Evolutionary conservation across 345 rosid species (phyloP), one percentile per base, ranked within the genome.

Genomic region (Passiflora organensis): DNA sequence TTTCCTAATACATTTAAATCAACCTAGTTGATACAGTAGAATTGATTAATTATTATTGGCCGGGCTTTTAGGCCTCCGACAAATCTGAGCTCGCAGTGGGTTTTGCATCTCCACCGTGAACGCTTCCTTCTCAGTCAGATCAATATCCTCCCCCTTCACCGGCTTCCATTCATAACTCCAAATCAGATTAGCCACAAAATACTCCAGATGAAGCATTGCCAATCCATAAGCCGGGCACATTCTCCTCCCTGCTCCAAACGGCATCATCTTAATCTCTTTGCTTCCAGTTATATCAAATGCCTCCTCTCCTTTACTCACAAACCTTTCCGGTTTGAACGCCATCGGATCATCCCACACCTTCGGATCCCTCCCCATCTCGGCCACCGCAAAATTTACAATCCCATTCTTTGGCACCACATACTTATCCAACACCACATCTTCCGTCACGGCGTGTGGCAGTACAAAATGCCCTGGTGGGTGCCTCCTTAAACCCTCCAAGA

Each of bases 251-350:
- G 25, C 51, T 0, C 51, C 51, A 47, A 47, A 47, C 0, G 51
- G 51, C 51, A 47, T 47, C 51, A 47, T 47, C 23, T 47, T 47
- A 2, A 47, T 47, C 51, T 47, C 51, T 2, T n/a, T 47, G 25
- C 51, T 47, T 21, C 51, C 51, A 6, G 51, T 47, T 11, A 47
- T 47, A 19, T 47, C 51, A 19, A 47, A 47, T 21, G 13, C 51
- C 19, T 47, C 24, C 24, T 25, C 23, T 47, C 51, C 22, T 18
- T 21, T 10, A 6, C 20, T 13, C 51, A 47, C 13, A 47, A 47
- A 47, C 51, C 51, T 47, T 14, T 47, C 51, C 12, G 51, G 51
- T 2, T 47, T 47, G 51, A 47, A 47, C 10, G 23, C 6, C 23
- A 19, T 20, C 0, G 51, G 24, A 11, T 47, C 51, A 4, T 47